A percentile compares a stretch with the other conserved stretches of the same genome.
phyloP scores from a whole-genome alignment of 495 filamentous ascomycete genomes.

The Pyrenula massariospora region DNA sequence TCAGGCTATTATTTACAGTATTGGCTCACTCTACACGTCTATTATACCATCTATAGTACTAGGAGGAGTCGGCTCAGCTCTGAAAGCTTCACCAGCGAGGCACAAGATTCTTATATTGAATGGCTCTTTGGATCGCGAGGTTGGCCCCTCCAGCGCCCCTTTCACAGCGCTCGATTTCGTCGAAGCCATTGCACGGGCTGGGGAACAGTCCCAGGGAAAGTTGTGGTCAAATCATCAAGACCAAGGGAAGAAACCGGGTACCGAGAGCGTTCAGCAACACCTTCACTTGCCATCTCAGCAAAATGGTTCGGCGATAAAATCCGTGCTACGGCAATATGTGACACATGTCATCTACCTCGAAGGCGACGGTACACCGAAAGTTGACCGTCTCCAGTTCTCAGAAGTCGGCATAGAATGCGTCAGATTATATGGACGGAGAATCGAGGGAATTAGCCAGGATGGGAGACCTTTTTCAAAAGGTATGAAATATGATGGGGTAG shows the following conservation, averaged over 20 bases:
- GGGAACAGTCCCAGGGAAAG: slow-evolving; percentile 31
- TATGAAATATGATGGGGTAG: slow-evolving; percentile 67
- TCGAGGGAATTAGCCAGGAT: slow-evolving; percentile 23
- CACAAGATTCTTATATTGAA: slow-evolving; percentile 85
- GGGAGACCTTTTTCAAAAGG: slow-evolving; percentile 23
- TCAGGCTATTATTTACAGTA: slow-evolving; percentile 71
- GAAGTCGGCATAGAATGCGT: slow-evolving; percentile 65
- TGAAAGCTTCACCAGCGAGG: slow-evolving; percentile 28
- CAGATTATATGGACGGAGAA: slow-evolving; percentile 60
- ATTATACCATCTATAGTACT: slow-evolving; percentile 55
- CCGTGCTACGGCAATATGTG: slow-evolving; percentile 46
- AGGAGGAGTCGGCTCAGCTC: slow-evolving; percentile 29
- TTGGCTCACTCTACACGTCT: slow-evolving; percentile 76
- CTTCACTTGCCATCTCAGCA: background rate
- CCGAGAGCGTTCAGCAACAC: slow-evolving; percentile 1
- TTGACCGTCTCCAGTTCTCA: slow-evolving; percentile 53
- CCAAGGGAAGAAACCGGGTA: background rate
- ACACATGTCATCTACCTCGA: slow-evolving; percentile 80
- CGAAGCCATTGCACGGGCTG: slow-evolving; percentile 58
- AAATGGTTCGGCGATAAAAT: slow-evolving; percentile 11
- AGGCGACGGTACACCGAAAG: slow-evolving; percentile 53
- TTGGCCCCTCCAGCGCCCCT: slow-evolving; percentile 45
- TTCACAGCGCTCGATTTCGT: slow-evolving; percentile 72
- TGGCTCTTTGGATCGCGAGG: slow-evolving; percentile 72
- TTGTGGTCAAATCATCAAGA: slow-evolving; percentile 14